Evolutionary conservation across 2,329 filamentous ascomycete genomes (phyloP), one percentile per base, ranked within the genome.

Genomic region (Aspergillus ibericus): DNA sequence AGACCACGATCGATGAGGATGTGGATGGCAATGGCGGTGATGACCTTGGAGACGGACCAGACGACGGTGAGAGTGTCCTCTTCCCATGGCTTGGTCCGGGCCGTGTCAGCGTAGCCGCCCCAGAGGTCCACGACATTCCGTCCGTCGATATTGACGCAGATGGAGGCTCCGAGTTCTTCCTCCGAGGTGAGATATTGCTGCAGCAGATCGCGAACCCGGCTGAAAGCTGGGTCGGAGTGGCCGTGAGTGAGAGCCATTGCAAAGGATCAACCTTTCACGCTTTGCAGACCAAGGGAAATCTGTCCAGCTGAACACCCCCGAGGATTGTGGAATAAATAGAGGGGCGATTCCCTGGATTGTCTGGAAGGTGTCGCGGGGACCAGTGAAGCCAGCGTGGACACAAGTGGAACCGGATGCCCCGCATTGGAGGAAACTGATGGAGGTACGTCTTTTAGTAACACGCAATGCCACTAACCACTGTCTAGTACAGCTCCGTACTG

Each of bases 151-250:
- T 72, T 78, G 47, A 81, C 70, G 20, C 65, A 70, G 18, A 82
- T 66, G 0, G 77, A 79, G n/a, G 77, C 79, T 2, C 81, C 81
- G 5, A 80, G 54, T 46, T 83, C 80, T 2, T 74, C 66, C 16
- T 72, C 77, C 1, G 67, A 71, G 9, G 67, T 62, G n/a, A 83
- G 46, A 22, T 69, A 68, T 3, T 72, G 35, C 29, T 75, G 63
- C 12, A 82, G 59, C 2, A 74, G 60, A 1, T 70, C 62, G 9
- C 72, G 69, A 20, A 81, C 63, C 0, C 68, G 51, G 0, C 68
- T 58, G 63, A 81, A 81, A 15, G 65, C 66, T 6, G 70, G 60
- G 22, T 80, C 70, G 42, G 69, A 75, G 5, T 68, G 57, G 3
- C 80, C 79, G 18, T 80, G 66, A 22, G 73, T 59, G 38, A 55